Conservation (phyloP, 495 filamentous ascomycete species). For the Trichoderma reesei region DNA sequence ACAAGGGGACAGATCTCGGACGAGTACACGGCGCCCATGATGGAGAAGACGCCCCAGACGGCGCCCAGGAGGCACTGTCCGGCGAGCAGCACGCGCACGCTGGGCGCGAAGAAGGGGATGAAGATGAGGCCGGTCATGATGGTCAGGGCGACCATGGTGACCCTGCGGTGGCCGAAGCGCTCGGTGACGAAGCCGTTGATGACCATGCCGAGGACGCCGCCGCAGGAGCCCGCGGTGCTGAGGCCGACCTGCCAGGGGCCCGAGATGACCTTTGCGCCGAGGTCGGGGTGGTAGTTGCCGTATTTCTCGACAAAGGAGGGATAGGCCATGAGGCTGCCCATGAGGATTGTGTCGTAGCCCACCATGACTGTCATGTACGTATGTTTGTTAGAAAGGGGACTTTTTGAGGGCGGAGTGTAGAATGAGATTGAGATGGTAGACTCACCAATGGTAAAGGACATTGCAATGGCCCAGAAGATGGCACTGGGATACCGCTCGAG, state of each 20-base stretch:
- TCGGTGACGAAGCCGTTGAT: conserved; percentile 30
- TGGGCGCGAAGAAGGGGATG: conserved; percentile 33
- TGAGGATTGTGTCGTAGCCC: conserved; percentile 27
- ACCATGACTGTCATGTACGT: conserved; percentile 10
- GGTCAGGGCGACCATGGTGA: conserved; percentile 28
- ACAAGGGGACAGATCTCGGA: conserved; percentile 31
- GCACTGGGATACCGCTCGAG: conserved; percentile 34
- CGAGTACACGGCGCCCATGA: conserved; percentile 32
- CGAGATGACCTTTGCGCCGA: conserved; percentile 19
- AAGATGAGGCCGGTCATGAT: conserved; percentile 34
- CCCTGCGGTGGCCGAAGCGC: conserved; percentile 31
- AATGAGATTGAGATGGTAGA: not conserved
- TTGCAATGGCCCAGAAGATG: conserved; percentile 37
- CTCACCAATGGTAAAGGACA: conserved; percentile 29
- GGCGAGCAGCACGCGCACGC: conserved; percentile 27
- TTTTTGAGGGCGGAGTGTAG: not conserved
- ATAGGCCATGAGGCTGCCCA: conserved; percentile 32
- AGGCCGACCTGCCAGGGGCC: conserved; percentile 34
- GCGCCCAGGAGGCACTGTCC: conserved; percentile 35
- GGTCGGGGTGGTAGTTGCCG: conserved; percentile 24
- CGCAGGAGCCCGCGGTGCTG: conserved; percentile 26
- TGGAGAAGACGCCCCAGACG: conserved; percentile 39
- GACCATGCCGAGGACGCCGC: conserved; percentile 32
- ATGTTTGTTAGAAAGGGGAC: not conserved
- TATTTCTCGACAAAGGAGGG: conserved; percentile 25